A percentile compares a stretch with the other conserved stretches of the same genome.
Conservation (phyloP, 1,284 basidiomycete species). For the Ustilago hordei region DNA sequence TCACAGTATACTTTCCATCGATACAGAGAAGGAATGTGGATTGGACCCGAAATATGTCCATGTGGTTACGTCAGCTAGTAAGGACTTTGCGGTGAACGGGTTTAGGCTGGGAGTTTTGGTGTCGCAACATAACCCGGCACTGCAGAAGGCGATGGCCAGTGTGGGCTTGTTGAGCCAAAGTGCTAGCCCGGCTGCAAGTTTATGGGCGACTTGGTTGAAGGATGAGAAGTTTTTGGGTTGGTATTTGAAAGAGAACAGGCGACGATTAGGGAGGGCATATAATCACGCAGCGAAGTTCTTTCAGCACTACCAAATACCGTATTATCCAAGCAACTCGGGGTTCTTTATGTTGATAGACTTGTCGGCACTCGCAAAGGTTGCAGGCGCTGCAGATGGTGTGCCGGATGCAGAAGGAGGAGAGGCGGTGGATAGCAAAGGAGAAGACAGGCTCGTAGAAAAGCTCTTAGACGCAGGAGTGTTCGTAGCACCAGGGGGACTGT, state of each 20-base stretch:
- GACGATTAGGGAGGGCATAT: slow-evolving; percentile 37
- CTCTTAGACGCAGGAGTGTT: slow-evolving; percentile 45
- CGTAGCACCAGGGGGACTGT: slow-evolving; percentile 53
- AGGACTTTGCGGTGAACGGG: slow-evolving; percentile 62
- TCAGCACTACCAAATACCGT: slow-evolving; percentile 37
- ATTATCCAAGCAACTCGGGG: slow-evolving; percentile 43
- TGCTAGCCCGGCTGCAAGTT: slow-evolving; percentile 31
- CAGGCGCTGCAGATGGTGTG: slow-evolving; percentile 10
- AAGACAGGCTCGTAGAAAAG: slow-evolving; percentile 24
- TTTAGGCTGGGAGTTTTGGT: slow-evolving; percentile 58
- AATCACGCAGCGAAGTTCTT: slow-evolving; percentile 33
- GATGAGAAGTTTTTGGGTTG: slow-evolving; percentile 47
- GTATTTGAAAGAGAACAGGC: slow-evolving; percentile 55
- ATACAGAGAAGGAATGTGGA: slow-evolving; percentile 32
- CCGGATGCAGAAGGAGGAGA: background rate
- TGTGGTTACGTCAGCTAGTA: slow-evolving; percentile 54
- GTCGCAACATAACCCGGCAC: slow-evolving; percentile 51
- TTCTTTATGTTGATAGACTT: slow-evolving; percentile 50
- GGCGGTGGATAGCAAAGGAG: slow-evolving; percentile 19
- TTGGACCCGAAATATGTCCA: slow-evolving; percentile 48
- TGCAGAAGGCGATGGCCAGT: slow-evolving; percentile 39
- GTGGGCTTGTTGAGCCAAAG: slow-evolving; percentile 42
- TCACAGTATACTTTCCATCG: slow-evolving; percentile 54
- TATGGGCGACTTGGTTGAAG: slow-evolving; percentile 46
- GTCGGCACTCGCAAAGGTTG: slow-evolving; percentile 25